Evolutionary conservation across 1,139 yeast genomes (phyloP), one percentile per base, ranked within the genome.

Genomic region (Lodderomyces theae): DNA sequence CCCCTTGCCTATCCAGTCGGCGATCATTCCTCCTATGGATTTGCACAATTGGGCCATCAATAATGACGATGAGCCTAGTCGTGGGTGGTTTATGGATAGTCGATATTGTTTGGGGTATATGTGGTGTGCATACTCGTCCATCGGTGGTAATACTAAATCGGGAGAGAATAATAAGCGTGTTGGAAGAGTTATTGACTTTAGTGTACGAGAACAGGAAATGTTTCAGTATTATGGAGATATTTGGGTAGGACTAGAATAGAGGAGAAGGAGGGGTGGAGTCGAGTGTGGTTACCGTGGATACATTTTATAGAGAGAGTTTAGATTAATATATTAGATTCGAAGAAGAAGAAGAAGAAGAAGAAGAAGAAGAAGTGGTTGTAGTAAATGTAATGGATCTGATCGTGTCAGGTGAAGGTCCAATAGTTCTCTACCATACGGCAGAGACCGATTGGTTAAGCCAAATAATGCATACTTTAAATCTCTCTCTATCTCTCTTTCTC

Each of bases 71-170:
- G 72, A 67, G 46, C 64, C 70, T 9, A 53, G 51, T 7, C 44
- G 52, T 34, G 56, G 69, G 3, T 66, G 72, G 72, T 40, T 55
- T 15, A 60, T 61, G 66, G 65, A 58, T 19, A 42, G 32, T 34
- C 51, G 47, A n/a, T 69, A 69, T 41, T 71, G 78, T 56, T 61
- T 62, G 25, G 60, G 66, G 10, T 71, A 72, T 44, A 51, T 69
- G 34, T 72, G 75, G 69, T 72, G 77, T 61, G 75, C 72, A 1
- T 71, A 67, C 49, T 67, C 71, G 30, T 47, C 56, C 12, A 58
- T 71, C 42, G 77, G 77, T 33, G 76, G 69, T 2, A 47, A 35
- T 3, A 53, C 59, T 3, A 34, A 42, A 5, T 51, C 50, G 25
- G 64, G 64, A 4, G 41, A 37, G 13, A 16, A 22, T 12, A 63